A percentile compares a stretch with the other conserved stretches of the same genome.
These are phyloP conservation scores for Aspergillus sp. DNA, from an alignment of 2,329 filamentous ascomycete genomes.

Conservation along the genomic window DNA sequence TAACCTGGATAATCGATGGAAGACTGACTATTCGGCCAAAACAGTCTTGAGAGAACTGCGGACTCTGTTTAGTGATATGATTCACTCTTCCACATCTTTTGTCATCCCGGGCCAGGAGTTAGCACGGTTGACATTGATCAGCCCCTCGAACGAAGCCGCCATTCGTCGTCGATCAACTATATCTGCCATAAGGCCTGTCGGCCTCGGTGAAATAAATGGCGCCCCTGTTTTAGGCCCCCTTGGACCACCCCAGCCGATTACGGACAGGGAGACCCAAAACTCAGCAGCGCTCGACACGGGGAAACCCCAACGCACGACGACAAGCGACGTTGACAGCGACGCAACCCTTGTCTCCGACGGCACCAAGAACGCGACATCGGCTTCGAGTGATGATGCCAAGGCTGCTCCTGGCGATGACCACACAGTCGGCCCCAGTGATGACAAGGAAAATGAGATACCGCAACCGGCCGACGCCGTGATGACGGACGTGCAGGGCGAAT, in stretches of 20 bases:
- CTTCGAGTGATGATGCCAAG: background rate
- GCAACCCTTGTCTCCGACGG: slow-evolving; percentile 37
- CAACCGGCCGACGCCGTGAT: slow-evolving; percentile 17
- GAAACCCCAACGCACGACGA: slow-evolving; percentile 24
- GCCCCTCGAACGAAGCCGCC: slow-evolving; percentile 54
- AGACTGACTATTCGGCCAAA: slow-evolving; percentile 4
- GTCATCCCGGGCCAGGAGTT: slow-evolving; percentile 74
- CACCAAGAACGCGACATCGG: slow-evolving; percentile 13
- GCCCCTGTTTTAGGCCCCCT: slow-evolving; percentile 47
- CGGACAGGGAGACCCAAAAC: slow-evolving; percentile 19
- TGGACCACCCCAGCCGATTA: slow-evolving; percentile 34
- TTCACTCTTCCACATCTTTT: slow-evolving; percentile 59
- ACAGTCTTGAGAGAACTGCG: slow-evolving; percentile 73
- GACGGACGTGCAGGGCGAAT: slow-evolving; percentile 21
- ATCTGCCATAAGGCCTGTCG: slow-evolving; percentile 27
- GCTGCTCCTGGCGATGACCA: background rate
- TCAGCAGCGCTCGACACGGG: slow-evolving; percentile 16
- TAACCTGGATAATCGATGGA: background rate
- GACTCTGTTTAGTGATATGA: slow-evolving; percentile 68
- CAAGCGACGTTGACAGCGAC: slow-evolving; percentile 32
- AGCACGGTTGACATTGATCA: slow-evolving; percentile 74
- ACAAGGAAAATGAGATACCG: slow-evolving; percentile 41
- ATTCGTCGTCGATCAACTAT: slow-evolving; percentile 51
- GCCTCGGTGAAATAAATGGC: slow-evolving; percentile 46
- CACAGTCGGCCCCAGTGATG: slow-evolving; percentile 24